Evolutionary conservation across 768 basidiomycete species (phyloP).

Genomic region (Nidularia pulvinata): DNA sequence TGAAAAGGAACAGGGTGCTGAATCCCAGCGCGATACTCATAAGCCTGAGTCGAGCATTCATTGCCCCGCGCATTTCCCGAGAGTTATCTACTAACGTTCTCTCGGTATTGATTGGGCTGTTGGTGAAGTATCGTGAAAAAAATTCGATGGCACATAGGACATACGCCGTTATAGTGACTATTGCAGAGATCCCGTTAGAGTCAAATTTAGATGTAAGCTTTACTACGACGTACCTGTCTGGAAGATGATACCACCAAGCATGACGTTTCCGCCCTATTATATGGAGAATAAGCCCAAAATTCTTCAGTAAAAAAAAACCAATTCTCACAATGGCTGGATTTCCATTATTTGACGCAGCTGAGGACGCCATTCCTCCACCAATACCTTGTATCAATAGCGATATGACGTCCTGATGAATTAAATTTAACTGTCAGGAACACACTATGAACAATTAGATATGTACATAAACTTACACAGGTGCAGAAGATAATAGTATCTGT

Average conservation of each 20-base stretch:
- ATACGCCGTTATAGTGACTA: slow-evolving; percentile 42
- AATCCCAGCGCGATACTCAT: slow-evolving; percentile 31
- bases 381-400: slow-evolving; percentile 55
- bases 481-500: slow-evolving; percentile 43
- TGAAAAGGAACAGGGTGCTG: slow-evolving; percentile 44
- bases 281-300: slow-evolving; percentile 2
- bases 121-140: slow-evolving; percentile 31
- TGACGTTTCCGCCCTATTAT: slow-evolving; percentile 42
- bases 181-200: not conserved
- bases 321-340: slow-evolving; percentile 9
- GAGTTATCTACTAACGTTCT: no score
- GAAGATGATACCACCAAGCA: slow-evolving; percentile 51
- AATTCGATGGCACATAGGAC: slow-evolving; percentile 41
- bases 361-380: slow-evolving; percentile 50
- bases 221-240: slow-evolving; percentile 28
- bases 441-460: not conserved
- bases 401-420: slow-evolving; percentile 34
- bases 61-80: not conserved
- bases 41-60: slow-evolving; percentile 18
- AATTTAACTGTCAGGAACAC: not conserved
- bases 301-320: not conserved
- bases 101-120: slow-evolving; percentile 19
- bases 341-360: slow-evolving; percentile 10
- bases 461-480: slow-evolving; percentile 20
- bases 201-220: not conserved